phyloP scores from a whole-genome alignment of 345 rosid species.

The Moringa oleifera region DNA sequence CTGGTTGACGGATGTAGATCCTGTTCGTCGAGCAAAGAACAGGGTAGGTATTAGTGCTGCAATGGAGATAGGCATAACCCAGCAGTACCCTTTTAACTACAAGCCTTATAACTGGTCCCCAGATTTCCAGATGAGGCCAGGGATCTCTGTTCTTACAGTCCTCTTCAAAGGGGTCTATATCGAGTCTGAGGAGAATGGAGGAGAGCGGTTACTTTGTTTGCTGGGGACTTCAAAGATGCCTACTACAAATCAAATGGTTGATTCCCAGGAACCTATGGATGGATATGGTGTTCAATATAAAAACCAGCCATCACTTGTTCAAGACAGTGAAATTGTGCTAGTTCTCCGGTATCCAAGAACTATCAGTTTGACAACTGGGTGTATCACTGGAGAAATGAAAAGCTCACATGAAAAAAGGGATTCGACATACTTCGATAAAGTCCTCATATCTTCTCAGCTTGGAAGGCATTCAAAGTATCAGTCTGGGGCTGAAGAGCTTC shows the following conservation, averaged over 20 bases:
- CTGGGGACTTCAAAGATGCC: neutral
- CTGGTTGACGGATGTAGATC: conserved; percentile 7
- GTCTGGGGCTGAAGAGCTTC: no score
- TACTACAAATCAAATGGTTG: neutral
- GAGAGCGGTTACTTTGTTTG: neutral
- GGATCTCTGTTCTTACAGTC: neutral
- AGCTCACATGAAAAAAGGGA: no score
- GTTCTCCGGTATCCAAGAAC: no score
- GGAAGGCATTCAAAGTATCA: no score
- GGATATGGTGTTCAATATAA: no score
- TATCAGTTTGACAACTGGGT: no score
- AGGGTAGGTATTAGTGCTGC: neutral
- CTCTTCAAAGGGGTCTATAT: neutral
- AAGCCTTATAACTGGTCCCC: neutral
- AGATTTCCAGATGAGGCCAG: neutral
- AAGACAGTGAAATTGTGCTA: no score
- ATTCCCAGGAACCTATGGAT: no score
- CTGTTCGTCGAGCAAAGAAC: conserved; percentile 4
- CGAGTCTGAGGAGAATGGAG: conserved; percentile 7
- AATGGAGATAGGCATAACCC: conserved; percentile 7
- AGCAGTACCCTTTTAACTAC: neutral
- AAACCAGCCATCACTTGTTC: no score
- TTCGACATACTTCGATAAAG: no score
- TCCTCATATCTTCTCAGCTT: no score
- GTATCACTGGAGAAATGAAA: no score